These are phyloP conservation scores for Malassezia cuniculi DNA, from an alignment of 1,284 basidiomycete genomes.

Conservation along the genomic window DNA sequence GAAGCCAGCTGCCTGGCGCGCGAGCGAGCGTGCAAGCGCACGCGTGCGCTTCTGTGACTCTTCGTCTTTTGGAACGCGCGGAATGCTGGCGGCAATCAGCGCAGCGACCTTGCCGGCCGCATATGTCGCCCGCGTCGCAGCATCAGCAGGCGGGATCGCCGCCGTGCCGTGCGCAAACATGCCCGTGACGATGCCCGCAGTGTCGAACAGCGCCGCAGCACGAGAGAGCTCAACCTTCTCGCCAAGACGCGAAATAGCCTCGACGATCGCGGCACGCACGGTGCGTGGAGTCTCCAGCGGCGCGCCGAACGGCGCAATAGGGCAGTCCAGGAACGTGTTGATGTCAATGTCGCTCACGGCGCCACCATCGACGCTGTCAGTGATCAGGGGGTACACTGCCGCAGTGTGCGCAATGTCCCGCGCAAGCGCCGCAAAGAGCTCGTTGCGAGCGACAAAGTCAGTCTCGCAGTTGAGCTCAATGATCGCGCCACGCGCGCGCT, in stretches of 20 bases:
- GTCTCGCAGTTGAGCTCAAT: slow-evolving; percentile 93
- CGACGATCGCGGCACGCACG: slow-evolving; percentile 62
- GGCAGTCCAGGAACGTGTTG: slow-evolving; percentile 41
- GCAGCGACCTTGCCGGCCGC: slow-evolving; percentile 28
- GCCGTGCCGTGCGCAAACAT: slow-evolving; percentile 63
- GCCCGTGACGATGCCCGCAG: slow-evolving; percentile 51
- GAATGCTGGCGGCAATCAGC: slow-evolving; percentile 1
- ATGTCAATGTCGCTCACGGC: slow-evolving; percentile 17
- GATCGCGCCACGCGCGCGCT: slow-evolving; percentile 57
- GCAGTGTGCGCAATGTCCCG: slow-evolving; percentile 72
- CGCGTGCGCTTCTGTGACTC: slow-evolving; percentile 50
- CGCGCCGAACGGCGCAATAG: slow-evolving; percentile 38
- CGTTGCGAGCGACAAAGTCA: slow-evolving; percentile 82
- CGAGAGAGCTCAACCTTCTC: slow-evolving; percentile 74
- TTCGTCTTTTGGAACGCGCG: background rate
- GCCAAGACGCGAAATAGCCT: slow-evolving; percentile 69
- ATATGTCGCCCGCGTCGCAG: slow-evolving; percentile 56
- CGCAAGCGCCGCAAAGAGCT: slow-evolving; percentile 65
- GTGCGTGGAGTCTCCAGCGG: slow-evolving; percentile 48
- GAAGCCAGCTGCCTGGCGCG: slow-evolving; percentile 74
- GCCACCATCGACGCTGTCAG: background rate
- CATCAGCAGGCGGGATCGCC: slow-evolving; percentile 27
- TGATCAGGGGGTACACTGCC: slow-evolving; percentile 59
- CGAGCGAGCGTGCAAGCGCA: slow-evolving; percentile 62
- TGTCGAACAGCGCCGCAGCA: slow-evolving; percentile 57